These are phyloP conservation scores for Peniophora sp. DNA, from an alignment of 1,284 basidiomycete genomes.

Conservation along the genomic window DNA sequence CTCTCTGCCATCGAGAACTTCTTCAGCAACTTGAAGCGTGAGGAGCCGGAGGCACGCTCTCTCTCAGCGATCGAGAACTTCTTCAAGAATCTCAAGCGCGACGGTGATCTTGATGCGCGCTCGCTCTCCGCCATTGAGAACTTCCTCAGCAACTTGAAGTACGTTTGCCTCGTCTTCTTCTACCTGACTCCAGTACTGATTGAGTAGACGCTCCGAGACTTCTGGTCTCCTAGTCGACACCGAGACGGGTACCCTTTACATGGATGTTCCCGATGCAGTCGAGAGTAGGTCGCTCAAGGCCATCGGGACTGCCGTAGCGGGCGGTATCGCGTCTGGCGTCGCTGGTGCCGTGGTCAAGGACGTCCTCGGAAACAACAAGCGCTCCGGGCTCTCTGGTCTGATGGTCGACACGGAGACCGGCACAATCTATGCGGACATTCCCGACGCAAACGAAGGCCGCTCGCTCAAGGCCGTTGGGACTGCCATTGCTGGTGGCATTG, in stretches of 20 bases:
- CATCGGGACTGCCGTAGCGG: neutral
- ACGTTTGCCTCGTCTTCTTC: too few species aligned
- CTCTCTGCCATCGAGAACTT: too few species aligned
- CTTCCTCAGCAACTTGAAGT: too few species aligned
- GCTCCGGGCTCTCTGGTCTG: too few species aligned
- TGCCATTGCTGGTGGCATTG: too few species aligned
- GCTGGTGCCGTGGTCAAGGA: neutral
- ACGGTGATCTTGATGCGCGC: neutral
- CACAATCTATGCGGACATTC: too few species aligned
- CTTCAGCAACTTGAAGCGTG: neutral
- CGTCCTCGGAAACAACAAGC: neutral
- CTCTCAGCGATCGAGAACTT: neutral
- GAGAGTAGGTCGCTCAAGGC: neutral
- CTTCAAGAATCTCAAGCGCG: slow-evolving; percentile 1
- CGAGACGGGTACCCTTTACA: neutral
- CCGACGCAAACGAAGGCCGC: too few species aligned
- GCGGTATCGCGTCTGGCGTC: neutral
- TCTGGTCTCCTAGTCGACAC: neutral
- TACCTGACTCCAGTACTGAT: too few species aligned
- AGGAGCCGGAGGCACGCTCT: neutral
- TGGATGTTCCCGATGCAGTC: neutral
- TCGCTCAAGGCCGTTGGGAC: too few species aligned
- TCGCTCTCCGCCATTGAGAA: neutral
- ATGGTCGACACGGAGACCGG: too few species aligned
- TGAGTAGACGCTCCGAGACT: neutral